These are phyloP conservation scores for Eimeria nieschulzi DNA, from an alignment of 169 alveolate species.

Conservation along the genomic window DNA sequence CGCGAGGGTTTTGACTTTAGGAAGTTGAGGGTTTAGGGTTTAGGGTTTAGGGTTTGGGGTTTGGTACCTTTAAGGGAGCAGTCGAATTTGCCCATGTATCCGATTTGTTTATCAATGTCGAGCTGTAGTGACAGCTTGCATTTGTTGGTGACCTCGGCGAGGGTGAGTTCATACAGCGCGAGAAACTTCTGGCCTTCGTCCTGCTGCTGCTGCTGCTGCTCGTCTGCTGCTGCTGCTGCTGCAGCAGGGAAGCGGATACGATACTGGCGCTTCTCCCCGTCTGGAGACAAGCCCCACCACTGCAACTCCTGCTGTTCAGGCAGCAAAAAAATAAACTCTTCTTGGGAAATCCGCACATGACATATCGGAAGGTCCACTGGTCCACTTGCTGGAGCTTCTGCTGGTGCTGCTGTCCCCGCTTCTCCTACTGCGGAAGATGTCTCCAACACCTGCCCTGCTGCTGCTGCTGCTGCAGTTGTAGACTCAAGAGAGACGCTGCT, in stretches of 20 bases:
- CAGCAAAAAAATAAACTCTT: not conserved
- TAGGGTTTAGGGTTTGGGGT: not conserved
- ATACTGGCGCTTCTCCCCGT: conserved; percentile 14
- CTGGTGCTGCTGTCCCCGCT: conserved; percentile 27
- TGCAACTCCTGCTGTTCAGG: conserved; percentile 10
- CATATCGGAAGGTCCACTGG: not conserved
- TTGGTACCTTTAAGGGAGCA: too few relatives aligned
- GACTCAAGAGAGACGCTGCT: not conserved
- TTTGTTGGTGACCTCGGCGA: not conserved
- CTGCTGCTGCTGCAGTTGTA: not conserved
- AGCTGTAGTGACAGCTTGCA: not conserved
- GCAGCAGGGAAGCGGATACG: not conserved
- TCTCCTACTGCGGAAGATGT: not conserved
- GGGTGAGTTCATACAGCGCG: not conserved
- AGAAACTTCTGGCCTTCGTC: not conserved
- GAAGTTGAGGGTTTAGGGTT: conserved; percentile 17
- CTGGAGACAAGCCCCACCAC: conserved; percentile 19
- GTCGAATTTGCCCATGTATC: conserved; percentile 5
- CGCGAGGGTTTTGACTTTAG: not conserved
- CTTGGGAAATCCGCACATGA: not conserved
- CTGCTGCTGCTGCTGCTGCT: conserved; percentile 8
- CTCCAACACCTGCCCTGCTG: not conserved
- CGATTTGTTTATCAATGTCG: conserved; percentile 1
- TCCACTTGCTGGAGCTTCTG: not conserved
- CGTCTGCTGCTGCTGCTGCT: not conserved